phyloP scores from a whole-genome alignment of 805 yeast genomes.

The Wickerhamomyces canadensis region DNA sequence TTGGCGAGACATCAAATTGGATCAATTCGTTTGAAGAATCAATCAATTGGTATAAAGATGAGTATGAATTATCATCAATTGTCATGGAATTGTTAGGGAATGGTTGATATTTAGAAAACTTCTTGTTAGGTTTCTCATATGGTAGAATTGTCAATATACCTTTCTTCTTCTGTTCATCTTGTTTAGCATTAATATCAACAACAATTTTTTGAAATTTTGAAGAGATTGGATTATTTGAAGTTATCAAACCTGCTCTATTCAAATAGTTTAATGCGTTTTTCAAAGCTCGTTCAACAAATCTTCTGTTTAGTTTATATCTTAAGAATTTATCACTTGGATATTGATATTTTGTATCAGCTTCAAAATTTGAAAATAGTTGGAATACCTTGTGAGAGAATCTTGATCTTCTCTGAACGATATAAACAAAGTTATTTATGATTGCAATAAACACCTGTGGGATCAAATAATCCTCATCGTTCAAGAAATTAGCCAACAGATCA shows the following conservation, averaged over 20 bases:
- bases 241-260: slow-evolving; percentile 30
- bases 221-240: slow-evolving; percentile 13
- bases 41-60: slow-evolving; percentile 63
- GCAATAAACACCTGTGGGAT: slow-evolving; percentile 62
- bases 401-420: slow-evolving; percentile 63
- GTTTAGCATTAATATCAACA: slow-evolving; percentile 16
- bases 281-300: slow-evolving; percentile 59
- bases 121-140: slow-evolving; percentile 25
- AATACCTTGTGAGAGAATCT: slow-evolving; percentile 53
- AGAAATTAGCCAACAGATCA: slow-evolving; percentile 53
- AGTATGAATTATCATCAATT: slow-evolving; percentile 43
- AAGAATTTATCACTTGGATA: slow-evolving; percentile 32
- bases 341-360: slow-evolving; percentile 49
- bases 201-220: slow-evolving; percentile 16
- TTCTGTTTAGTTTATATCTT: slow-evolving; percentile 46
- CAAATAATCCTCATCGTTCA: slow-evolving; percentile 50
- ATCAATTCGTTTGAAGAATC: slow-evolving; percentile 54
- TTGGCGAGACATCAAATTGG: slow-evolving; percentile 61
- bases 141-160: slow-evolving; percentile 21
- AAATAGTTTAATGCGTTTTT: slow-evolving; percentile 38
- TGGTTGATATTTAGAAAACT: slow-evolving; percentile 17
- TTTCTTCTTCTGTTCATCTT: slow-evolving; percentile 22
- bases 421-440: slow-evolving; percentile 55
- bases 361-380: slow-evolving; percentile 54
- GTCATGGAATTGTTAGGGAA: slow-evolving; percentile 30